Conservation (phyloP, 805 yeast genomes). For the Candida qinlingensis region DNA sequence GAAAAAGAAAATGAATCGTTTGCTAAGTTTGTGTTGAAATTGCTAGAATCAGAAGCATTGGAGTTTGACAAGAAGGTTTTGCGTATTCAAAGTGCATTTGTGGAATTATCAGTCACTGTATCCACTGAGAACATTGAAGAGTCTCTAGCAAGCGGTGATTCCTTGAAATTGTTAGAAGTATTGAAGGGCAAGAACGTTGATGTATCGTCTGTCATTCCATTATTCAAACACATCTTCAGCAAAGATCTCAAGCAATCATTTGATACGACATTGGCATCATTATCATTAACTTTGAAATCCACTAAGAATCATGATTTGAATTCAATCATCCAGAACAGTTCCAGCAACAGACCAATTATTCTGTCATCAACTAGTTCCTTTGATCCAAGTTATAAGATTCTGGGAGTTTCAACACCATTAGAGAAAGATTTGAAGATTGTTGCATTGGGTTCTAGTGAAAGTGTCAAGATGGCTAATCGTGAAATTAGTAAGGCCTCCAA, state of each 20-base stretch:
- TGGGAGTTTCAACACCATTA: slow-evolving; percentile 33
- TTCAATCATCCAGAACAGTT: slow-evolving; percentile 22
- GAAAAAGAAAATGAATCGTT: slow-evolving; percentile 16
- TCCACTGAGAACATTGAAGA: background rate
- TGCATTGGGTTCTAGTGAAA: slow-evolving; percentile 75
- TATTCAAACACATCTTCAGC: no score
- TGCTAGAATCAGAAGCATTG: slow-evolving; percentile 4
- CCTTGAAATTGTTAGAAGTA: background rate
- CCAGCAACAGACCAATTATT: slow-evolving; percentile 35
- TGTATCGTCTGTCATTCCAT: background rate
- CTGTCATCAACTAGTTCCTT: slow-evolving; percentile 55
- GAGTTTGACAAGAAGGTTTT: background rate
- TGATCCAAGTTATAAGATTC: slow-evolving; percentile 60
- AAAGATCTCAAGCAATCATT: no score
- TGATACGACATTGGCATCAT: background rate
- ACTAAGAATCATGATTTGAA: slow-evolving; percentile 23
- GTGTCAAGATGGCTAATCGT: slow-evolving; percentile 48
- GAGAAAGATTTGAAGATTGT: slow-evolving; percentile 34
- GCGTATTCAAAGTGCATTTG: slow-evolving; percentile 9
- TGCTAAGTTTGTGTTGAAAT: slow-evolving; percentile 7
- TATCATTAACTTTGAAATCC: background rate
- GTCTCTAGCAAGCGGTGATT: background rate
- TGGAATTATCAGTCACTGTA: slow-evolving; percentile 5
- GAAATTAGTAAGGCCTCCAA: slow-evolving; percentile 42
- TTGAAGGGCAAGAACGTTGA: background rate